Conservation (phyloP, 2,329 filamentous ascomycete genomes). For the Spiromastix sp. region DNA sequence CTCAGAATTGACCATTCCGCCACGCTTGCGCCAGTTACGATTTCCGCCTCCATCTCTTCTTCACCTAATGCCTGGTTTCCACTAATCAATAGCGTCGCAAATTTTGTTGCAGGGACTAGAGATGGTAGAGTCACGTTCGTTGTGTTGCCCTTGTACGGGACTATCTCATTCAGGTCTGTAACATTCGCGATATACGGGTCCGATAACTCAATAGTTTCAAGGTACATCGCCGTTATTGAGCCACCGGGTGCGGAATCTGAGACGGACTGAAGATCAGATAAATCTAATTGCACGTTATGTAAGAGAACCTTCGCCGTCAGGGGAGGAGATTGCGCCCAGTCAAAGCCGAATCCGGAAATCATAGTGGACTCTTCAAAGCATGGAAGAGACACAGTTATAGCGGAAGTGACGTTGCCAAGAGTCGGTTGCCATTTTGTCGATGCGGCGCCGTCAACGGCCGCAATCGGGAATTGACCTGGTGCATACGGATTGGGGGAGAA, state of each 20-base stretch:
- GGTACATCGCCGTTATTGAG: constrained; percentile 14
- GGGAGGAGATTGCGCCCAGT: constrained; percentile 51
- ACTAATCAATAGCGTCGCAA: constrained; percentile 34
- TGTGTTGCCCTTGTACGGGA: constrained; percentile 30
- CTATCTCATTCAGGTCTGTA: constrained; percentile 24
- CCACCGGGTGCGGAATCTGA: constrained; percentile 9
- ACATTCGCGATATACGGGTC: constrained; percentile 25
- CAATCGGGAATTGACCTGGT: constrained; percentile 59
- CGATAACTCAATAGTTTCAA: constrained; percentile 26
- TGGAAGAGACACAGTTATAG: constrained; percentile 47
- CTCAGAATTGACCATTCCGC: constrained; percentile 38
- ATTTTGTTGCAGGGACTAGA: constrained; percentile 26
- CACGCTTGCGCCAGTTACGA: constrained; percentile 35
- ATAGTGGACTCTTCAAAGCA: constrained; percentile 21
- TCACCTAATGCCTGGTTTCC: constrained; percentile 31
- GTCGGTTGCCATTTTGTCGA: constrained; percentile 58
- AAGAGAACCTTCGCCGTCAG: constrained; percentile 44
- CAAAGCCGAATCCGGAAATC: constrained; percentile 43
- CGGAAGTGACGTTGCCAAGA: constrained; percentile 38
- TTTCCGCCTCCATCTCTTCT: constrained; percentile 20
- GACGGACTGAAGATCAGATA: constrained; percentile 8
- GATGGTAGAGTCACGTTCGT: constrained; percentile 28
- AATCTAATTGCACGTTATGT: constrained; percentile 35
- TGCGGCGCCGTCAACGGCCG: constrained; percentile 55
- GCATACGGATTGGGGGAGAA: constrained; percentile 38